Evolutionary conservation across 306 rosid genomes (phyloP), one percentile per base, ranked within the genome.

Genomic region (Hylodesmum podocarpum): DNA sequence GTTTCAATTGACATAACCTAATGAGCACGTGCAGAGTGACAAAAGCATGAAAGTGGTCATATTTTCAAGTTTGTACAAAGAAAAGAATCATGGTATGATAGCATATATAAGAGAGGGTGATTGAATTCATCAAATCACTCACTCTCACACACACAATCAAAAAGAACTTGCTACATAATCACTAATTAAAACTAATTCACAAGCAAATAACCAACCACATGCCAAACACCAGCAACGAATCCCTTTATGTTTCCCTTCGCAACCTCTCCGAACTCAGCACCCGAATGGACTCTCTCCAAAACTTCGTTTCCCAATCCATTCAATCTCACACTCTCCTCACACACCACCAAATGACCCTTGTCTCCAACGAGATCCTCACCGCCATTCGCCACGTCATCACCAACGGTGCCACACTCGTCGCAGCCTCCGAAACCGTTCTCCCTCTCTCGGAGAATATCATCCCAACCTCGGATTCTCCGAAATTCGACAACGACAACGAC

Each of bases 311-410:
- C 28, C 70, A 90, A 14, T 78, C 87, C 55, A 72, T 88, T 66
- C 62, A 80, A 54, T 28, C 67, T 18, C 75, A 79, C 76, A 54
- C 73, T 40, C 66, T 76, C 28, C 55, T 90, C 76, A 49, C 59
- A 46, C 53, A 59, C 15, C 71, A 76, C 22, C 88, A 90, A 79
- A 78, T 85, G 81, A 77, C 73, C 43, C 18, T 22, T 3, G 86
- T 88, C 51, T 92, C 93, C 58, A 46, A 85, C 57, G 85, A 82
- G 73, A 84, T 90, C 80, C 65, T 74, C 64, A 21, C 91, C 2
- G 82, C 93, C 34, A 81, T 88, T 81, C 79, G 73, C 66, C 81
- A 87, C 37, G 70, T 83, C 77, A 78, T 87, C 33, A 84, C 76
- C 66, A 87, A 84, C 70, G 89, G 87, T 25, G 57, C 88, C n/a